Base-by-base conservation (phyloP, 108 stramenopile species). In the Cyclotella distinguenda region DNA sequence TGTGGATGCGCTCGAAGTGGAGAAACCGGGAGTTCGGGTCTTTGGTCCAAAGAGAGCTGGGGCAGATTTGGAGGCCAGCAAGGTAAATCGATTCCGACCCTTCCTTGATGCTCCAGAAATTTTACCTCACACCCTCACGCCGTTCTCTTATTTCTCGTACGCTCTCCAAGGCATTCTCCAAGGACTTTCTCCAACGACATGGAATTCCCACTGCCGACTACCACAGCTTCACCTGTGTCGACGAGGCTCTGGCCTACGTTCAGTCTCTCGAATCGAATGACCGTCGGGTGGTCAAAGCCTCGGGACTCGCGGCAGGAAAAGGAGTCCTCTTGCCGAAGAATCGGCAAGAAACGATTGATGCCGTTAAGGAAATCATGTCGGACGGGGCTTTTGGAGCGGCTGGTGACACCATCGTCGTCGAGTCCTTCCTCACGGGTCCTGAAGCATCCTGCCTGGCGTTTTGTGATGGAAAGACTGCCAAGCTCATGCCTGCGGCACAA, bases 301-400 rank as follows among this genome's bases (percentile, higher is more conserved):
- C 96, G 32, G 99, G 99, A 31, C 85, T 99, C 26, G 99, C 99
- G 21, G 99, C 97, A 19, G 99, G 99, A 35, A 99, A 99, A 77
- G 99, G 99, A 25, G 99, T 99, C 26, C 79, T 99, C 28, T 68
- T 99, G 15, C 97, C 97, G 33, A 84, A 77, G 9, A 88, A 86
- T 33, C 89, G 82, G 58, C 90, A 79, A 48, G 97, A 96, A 69
- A 97, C 99, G 15, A 80, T 98, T 47, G 81, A 55, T 27, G 97
- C 96, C 0, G 89, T 97, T 16, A 80, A 89, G 51, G 89, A 90
- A 74, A 95, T 99, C 72, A 97, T 99, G 96, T 83, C 86, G 10
- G 91, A 96, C 72, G 86, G 84, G 63, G 84, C 92, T 15, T 97
- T 98, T 60, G 97, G 97, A 25, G 76, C 70, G 59, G 97, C 97